Evolutionary conservation across 2,329 filamentous ascomycete genomes (phyloP).

Genomic region (Herpotrichia juniperi): DNA sequence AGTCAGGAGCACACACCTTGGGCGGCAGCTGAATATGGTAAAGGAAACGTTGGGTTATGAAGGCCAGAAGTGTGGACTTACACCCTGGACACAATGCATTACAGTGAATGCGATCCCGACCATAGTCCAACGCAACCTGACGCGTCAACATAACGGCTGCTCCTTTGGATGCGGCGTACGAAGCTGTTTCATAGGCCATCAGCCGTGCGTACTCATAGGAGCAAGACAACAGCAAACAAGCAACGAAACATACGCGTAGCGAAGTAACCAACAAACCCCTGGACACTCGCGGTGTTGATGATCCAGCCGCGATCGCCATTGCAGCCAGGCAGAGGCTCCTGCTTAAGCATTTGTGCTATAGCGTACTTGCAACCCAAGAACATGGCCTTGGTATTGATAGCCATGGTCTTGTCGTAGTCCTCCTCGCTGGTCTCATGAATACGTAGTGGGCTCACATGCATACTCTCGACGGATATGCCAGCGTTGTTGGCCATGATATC

Average conservation of each 20-base stretch:
- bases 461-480: slow-evolving; percentile 53
- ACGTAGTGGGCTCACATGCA: background rate
- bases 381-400: slow-evolving; percentile 45
- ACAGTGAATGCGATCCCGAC: slow-evolving; percentile 47
- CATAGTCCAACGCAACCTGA: slow-evolving; percentile 53
- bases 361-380: slow-evolving; percentile 50
- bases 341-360: slow-evolving; percentile 43
- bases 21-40: background rate
- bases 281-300: slow-evolving; percentile 45
- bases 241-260: slow-evolving; percentile 10
- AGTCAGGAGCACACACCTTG: slow-evolving; percentile 4
- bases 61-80: slow-evolving; percentile 20
- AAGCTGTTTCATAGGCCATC: slow-evolving; percentile 23
- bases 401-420: slow-evolving; percentile 44
- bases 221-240: background rate
- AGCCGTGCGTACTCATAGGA: background rate
- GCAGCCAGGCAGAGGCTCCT: slow-evolving; percentile 31
- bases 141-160: slow-evolving; percentile 55
- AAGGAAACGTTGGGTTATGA: background rate
- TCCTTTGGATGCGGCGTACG: slow-evolving; percentile 56
- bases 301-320: slow-evolving; percentile 45
- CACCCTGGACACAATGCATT: slow-evolving; percentile 53
- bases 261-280: slow-evolving; percentile 38
- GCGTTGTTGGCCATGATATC: slow-evolving; percentile 91
- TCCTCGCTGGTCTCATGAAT: slow-evolving; percentile 21